These are phyloP conservation scores for Aspergillus sp. DNA, from an alignment of 2,329 filamentous ascomycete genomes.

Conservation along the genomic window DNA sequence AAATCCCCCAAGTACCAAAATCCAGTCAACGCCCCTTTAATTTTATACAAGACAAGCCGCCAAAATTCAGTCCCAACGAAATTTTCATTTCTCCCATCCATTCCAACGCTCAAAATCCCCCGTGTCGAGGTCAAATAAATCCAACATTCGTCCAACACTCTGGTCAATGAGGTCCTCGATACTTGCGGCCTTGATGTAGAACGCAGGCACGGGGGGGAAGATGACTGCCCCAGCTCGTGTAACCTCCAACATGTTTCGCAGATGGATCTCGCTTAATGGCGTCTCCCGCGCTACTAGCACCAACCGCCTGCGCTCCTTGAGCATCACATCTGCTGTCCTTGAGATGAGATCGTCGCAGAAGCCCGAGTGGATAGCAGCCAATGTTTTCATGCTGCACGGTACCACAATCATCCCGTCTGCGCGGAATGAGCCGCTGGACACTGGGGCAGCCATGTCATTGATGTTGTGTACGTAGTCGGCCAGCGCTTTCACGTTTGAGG, in stretches of 20 bases:
- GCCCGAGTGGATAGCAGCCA: slow-evolving; percentile 46
- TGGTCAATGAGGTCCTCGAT: slow-evolving; percentile 50
- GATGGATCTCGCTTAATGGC: slow-evolving; percentile 51
- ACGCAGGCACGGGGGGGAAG: slow-evolving; percentile 49
- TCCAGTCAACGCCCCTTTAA: background rate
- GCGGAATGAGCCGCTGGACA: slow-evolving; percentile 50
- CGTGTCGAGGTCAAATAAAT: slow-evolving; percentile 48
- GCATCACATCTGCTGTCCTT: slow-evolving; percentile 49
- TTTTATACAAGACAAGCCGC: background rate
- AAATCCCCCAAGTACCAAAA: background rate
- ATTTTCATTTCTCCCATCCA: slow-evolving; percentile 8
- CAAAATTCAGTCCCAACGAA: background rate
- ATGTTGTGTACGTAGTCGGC: slow-evolving; percentile 44
- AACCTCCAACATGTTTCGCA: slow-evolving; percentile 49
- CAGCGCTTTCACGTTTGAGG: slow-evolving; percentile 40
- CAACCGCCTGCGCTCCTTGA: slow-evolving; percentile 49
- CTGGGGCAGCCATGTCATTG: slow-evolving; percentile 50
- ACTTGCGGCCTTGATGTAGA: slow-evolving; percentile 44
- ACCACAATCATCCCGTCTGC: slow-evolving; percentile 52
- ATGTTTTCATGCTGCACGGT: slow-evolving; percentile 54
- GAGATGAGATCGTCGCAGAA: slow-evolving; percentile 51
- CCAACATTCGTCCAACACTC: slow-evolving; percentile 51
- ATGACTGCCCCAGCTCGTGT: slow-evolving; percentile 45
- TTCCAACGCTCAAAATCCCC: slow-evolving; percentile 36
- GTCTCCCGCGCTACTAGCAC: slow-evolving; percentile 49